Evolutionary conservation across 129 eudicot species (phyloP).

Genomic region (Chrysanthemum lavandulifolium): DNA sequence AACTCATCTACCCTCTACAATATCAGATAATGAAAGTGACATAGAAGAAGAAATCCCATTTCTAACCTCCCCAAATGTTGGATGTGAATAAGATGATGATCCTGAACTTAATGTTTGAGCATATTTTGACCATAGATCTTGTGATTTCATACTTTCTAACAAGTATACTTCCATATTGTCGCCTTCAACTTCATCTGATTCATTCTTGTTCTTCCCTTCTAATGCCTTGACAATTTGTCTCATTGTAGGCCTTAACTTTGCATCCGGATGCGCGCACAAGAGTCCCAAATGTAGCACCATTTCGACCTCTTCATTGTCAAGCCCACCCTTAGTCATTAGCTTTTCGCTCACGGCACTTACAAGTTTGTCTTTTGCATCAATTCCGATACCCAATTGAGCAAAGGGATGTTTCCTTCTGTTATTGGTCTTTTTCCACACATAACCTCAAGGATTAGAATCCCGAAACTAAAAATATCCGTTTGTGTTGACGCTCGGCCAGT

Average conservation of each 20-base stretch:
- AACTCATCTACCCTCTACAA: constrained; percentile 55
- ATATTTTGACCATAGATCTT: constrained; percentile 41
- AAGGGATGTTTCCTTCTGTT: constrained; percentile 59
- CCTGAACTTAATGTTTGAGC: constrained; percentile 31
- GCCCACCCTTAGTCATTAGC: constrained; percentile 28
- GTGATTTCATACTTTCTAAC: constrained; percentile 43
- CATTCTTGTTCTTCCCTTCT: constrained; percentile 53
- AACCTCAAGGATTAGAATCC: constrained; percentile 68
- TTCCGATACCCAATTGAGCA: constrained; percentile 59
- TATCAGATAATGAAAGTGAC: constrained; percentile 53
- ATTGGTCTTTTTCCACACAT: constrained; percentile 64
- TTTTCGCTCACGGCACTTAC: constrained; percentile 41
- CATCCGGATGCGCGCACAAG: constrained; percentile 61
- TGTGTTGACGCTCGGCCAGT: constrained; percentile 74
- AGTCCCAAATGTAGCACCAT: constrained; percentile 63
- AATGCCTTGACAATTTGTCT: constrained; percentile 61
- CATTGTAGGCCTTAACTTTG: constrained; percentile 61
- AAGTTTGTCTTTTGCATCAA: constrained; percentile 47
- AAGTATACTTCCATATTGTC: constrained; percentile 60
- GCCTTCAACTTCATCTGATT: constrained; percentile 47
- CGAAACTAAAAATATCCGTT: constrained; percentile 64
- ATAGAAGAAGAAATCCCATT: constrained; percentile 49
- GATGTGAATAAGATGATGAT: constrained; percentile 42
- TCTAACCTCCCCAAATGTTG: constrained; percentile 58
- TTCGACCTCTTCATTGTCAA: constrained; percentile 54